Conservation (phyloP, 2,329 filamentous ascomycete genomes). For the Pyrenochaeta sp. region DNA sequence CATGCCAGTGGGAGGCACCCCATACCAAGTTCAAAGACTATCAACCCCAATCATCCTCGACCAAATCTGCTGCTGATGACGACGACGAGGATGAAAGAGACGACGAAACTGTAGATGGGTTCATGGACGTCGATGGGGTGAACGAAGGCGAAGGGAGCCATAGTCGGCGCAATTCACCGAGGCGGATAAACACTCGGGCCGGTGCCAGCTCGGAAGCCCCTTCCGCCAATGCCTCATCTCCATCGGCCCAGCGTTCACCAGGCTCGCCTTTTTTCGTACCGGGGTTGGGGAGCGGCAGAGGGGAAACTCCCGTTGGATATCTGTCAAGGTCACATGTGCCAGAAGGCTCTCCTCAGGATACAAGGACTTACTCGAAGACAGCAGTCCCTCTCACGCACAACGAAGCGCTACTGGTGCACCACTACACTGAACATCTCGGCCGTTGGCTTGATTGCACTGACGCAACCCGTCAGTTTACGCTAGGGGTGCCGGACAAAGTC, state of each 20-base stretch:
- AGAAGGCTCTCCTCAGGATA: slow-evolving; percentile 7
- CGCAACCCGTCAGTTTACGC: slow-evolving; percentile 40
- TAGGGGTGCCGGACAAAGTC: slow-evolving; percentile 38
- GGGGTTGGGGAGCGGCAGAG: slow-evolving; percentile 4
- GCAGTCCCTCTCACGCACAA: slow-evolving; percentile 24
- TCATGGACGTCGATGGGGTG: slow-evolving; percentile 9
- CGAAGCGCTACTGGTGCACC: slow-evolving; percentile 39
- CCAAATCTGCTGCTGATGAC: slow-evolving; percentile 11
- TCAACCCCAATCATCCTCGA: slow-evolving; percentile 29
- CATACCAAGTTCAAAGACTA: slow-evolving; percentile 39
- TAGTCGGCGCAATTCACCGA: slow-evolving; percentile 28
- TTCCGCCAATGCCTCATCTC: slow-evolving; percentile 20
- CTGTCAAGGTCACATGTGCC: slow-evolving; percentile 13
- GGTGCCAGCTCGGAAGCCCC: slow-evolving; percentile 11
- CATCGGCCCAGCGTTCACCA: slow-evolving; percentile 22
- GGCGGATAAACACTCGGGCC: slow-evolving; percentile 18
- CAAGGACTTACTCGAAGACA: slow-evolving; percentile 5
- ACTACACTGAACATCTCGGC: slow-evolving; percentile 41
- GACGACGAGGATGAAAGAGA: slow-evolving; percentile 11
- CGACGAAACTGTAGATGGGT: not conserved
- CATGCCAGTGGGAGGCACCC: slow-evolving; percentile 41
- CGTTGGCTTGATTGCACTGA: slow-evolving; percentile 45
- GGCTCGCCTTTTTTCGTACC: slow-evolving; percentile 15
- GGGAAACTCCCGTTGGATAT: slow-evolving; percentile 19
- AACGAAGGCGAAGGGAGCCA: slow-evolving; percentile 19